A percentile compares a stretch with the other conserved stretches of the same genome.
Conservation (phyloP, 2,329 filamentous ascomycete genomes). For the Xylaria sp. region DNA sequence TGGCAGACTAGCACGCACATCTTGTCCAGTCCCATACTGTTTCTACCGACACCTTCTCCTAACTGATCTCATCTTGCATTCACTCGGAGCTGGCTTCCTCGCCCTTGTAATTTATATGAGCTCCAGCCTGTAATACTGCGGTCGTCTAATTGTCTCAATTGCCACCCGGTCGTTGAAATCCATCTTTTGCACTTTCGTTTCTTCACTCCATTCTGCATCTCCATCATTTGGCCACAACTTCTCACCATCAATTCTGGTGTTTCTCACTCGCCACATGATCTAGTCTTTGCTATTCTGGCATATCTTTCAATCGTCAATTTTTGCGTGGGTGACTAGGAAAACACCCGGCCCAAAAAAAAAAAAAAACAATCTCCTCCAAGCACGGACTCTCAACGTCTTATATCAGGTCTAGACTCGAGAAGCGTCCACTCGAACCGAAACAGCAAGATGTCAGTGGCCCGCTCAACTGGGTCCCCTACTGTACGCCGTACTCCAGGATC, state of each 20-base stretch:
- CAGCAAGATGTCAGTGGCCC: slow-evolving; percentile 47
- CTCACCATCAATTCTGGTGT: slow-evolving; percentile 11
- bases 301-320: slow-evolving; percentile 40
- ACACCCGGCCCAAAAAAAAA: slow-evolving; percentile 23
- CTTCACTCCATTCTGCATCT: slow-evolving; percentile 13
- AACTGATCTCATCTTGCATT: slow-evolving; percentile 5
- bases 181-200: slow-evolving; percentile 7
- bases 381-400: slow-evolving; percentile 3
- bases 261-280: slow-evolving; percentile 35
- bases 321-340: slow-evolving; percentile 36
- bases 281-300: slow-evolving; percentile 41
- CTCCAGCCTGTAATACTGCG: slow-evolving; percentile 17
- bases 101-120: slow-evolving; percentile 10
- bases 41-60: slow-evolving; percentile 21
- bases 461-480: slow-evolving; percentile 50
- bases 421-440: slow-evolving; percentile 11
- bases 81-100: slow-evolving; percentile 22
- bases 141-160: slow-evolving; percentile 16
- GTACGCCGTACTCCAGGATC: slow-evolving; percentile 44
- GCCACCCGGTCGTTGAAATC: slow-evolving; percentile 9
- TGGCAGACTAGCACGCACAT: slow-evolving; percentile 2
- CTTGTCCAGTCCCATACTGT: not conserved
- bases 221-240: slow-evolving; percentile 22
- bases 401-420: not conserved
- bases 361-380: slow-evolving; percentile 13